A percentile compares a stretch with the other conserved stretches of the same genome.
These are phyloP conservation scores for Spathaspora sp. DNA, from an alignment of 1,139 yeast genomes.

Conservation along the genomic window DNA sequence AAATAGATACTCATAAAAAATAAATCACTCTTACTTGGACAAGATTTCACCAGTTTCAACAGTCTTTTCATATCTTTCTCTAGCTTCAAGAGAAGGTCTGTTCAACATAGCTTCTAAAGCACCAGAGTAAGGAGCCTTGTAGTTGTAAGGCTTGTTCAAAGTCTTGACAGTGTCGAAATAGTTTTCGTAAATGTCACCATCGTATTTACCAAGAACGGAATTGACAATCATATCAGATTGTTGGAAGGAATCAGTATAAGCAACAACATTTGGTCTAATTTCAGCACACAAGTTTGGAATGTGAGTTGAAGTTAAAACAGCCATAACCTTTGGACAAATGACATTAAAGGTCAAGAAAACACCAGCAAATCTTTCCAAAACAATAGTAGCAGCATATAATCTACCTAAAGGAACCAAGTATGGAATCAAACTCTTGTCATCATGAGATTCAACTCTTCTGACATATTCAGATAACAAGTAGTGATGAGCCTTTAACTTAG, in stretches of 20 bases:
- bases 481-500: constrained; percentile 52
- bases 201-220: constrained; percentile 44
- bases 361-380: constrained; percentile 39
- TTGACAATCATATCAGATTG: constrained; percentile 44
- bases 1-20: constrained; percentile 3
- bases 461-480: constrained; percentile 34
- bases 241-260: constrained; percentile 51
- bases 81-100: constrained; percentile 36
- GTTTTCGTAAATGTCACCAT: constrained; percentile 49
- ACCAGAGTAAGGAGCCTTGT: constrained; percentile 43
- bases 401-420: constrained; percentile 27
- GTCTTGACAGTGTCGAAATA: constrained; percentile 40
- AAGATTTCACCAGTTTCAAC: constrained; percentile 28
- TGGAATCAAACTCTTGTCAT: constrained; percentile 24
- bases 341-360: constrained; percentile 41
- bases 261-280: constrained; percentile 45
- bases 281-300: constrained; percentile 37
- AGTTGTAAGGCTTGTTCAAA: constrained; percentile 34
- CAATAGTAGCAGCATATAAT: constrained; percentile 29
- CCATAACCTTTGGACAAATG: constrained; percentile 33
- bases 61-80: constrained; percentile 41
- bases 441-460: constrained; percentile 22
- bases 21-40: constrained; percentile 20
- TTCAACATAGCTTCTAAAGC: constrained; percentile 37
- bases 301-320: constrained; percentile 29